These are phyloP conservation scores for Trametes punicea DNA, from an alignment of 768 basidiomycete genomes.

Conservation along the genomic window DNA sequence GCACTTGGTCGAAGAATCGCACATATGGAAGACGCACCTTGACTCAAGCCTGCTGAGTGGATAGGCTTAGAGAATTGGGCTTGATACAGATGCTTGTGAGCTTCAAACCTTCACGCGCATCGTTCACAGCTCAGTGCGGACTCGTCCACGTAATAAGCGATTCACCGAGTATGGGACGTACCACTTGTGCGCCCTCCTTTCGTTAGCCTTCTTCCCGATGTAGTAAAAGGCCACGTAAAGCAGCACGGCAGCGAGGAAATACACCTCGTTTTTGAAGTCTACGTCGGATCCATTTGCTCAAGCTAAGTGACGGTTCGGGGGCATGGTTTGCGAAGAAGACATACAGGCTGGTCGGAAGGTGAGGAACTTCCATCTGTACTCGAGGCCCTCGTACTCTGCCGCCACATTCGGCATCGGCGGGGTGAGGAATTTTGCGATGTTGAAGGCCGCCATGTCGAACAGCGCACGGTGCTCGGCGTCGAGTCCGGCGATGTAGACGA, in stretches of 20 bases:
- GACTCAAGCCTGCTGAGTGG: conserved; percentile 37
- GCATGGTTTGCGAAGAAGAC: conserved; percentile 23
- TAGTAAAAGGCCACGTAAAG: conserved; percentile 56
- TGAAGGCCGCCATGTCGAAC: conserved; percentile 18
- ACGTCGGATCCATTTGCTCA: conserved; percentile 1
- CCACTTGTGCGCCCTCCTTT: conserved; percentile 61
- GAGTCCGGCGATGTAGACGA: neutral
- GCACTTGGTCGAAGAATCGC: neutral
- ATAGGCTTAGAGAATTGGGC: conserved; percentile 76
- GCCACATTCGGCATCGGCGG: conserved; percentile 55
- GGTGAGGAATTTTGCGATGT: conserved; percentile 15
- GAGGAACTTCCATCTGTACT: conserved; percentile 72
- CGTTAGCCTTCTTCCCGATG: conserved; percentile 60
- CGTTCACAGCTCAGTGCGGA: neutral
- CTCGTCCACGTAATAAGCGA: neutral
- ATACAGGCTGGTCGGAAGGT: conserved; percentile 78
- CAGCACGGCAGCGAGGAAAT: conserved; percentile 50
- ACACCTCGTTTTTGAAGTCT: conserved; percentile 68
- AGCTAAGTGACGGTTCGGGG: conserved; percentile 6
- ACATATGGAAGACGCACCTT: conserved; percentile 17
- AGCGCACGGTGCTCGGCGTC: neutral
- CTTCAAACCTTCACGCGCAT: conserved; percentile 47
- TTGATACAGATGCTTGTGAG: conserved; percentile 54
- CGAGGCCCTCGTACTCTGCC: conserved; percentile 66
- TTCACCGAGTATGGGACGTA: conserved; percentile 38